Conservation (phyloP, 1,139 yeast genomes). For the Candida pseudocylindracea region DNA sequence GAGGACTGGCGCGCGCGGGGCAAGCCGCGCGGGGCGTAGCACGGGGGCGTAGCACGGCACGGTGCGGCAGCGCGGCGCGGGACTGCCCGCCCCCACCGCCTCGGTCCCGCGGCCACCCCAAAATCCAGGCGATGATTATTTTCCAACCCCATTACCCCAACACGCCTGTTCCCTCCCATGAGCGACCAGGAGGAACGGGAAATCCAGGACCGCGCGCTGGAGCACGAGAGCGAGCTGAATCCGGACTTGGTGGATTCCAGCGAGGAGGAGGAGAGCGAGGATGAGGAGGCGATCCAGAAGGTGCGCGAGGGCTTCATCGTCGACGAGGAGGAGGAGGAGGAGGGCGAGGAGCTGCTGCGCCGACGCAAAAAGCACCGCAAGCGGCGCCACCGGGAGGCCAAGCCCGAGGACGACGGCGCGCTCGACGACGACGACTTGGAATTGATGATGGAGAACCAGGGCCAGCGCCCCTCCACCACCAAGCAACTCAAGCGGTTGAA, state of each 20-base stretch:
- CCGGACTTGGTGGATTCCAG: slow-evolving; percentile 36
- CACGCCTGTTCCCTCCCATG: too few species aligned
- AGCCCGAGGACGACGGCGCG: slow-evolving; percentile 20
- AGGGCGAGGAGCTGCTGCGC: slow-evolving; percentile 14
- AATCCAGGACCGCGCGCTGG: too few species aligned
- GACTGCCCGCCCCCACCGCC: too few species aligned
- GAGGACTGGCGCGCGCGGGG: too few species aligned
- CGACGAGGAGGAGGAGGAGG: slow-evolving; percentile 67
- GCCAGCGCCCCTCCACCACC: slow-evolving; percentile 13
- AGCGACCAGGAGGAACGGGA: too few species aligned
- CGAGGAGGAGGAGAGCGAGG: slow-evolving; percentile 56
- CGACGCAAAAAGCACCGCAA: slow-evolving; percentile 15
- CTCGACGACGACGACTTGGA: slow-evolving; percentile 93
- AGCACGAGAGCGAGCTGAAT: too few species aligned
- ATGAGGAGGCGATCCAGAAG: slow-evolving; percentile 51
- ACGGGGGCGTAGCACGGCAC: too few species aligned
- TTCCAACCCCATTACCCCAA: too few species aligned
- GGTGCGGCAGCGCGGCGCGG: too few species aligned
- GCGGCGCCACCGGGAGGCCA: slow-evolving; percentile 7
- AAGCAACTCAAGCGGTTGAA: slow-evolving; percentile 56
- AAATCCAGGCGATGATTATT: too few species aligned
- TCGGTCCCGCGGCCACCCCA: too few species aligned
- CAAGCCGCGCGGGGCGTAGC: too few species aligned
- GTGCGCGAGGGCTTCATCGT: slow-evolving; percentile 88
- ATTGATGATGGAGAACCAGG: slow-evolving; percentile 74